Evolutionary conservation across 306 rosid species (phyloP), one percentile per base, ranked within the genome.

Genomic region (Erythrophleum fordii): DNA sequence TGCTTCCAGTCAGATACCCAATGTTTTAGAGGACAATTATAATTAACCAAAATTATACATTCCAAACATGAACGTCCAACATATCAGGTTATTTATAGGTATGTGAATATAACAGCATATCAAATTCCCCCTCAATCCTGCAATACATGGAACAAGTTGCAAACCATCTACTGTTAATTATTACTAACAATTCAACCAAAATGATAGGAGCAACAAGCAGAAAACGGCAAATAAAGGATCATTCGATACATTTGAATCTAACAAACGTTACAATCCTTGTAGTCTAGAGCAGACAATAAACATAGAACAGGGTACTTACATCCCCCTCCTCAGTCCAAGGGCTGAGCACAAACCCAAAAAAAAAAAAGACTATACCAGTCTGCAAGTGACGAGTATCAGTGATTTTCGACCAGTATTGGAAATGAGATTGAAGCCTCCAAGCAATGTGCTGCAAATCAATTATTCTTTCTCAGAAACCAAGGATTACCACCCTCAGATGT

Each of bases 381-480:
- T 60, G 78, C 69, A 81, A 37, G 76, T 69, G 65, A 73, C 28
- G 45, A 52, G 52, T 26, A 78, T 3, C 45, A 44, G 28, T 34
- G 55, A 59, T 64, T 13, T 37, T 26, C 28, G 79, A 82, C 71
- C 76, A 51, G 44, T 52, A 66, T 60, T 34, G 20, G 17, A 67
- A 73, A 75, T 22, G 69, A 73, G 45, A 69, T 17, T 67, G 80
- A 85, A 80, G 84, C 88, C 72, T 80, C 69, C 75, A 86, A 80
- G 67, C 56, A 77, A 55, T 42, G 69, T 8, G 83, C 59, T 8
- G 83, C 59, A 60, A 45, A 70, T 58, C 78, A 64, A 75, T 72
- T 72, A 34, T 79, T 79, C 35, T 45, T 76, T 80, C 78, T 68
- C 28, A 22, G 81, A 60, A 79, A 75, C 48, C 80, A 78, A 75